These are phyloP conservation scores for Croton setiger DNA, from an alignment of 441 rosid species.

Conservation along the genomic window DNA sequence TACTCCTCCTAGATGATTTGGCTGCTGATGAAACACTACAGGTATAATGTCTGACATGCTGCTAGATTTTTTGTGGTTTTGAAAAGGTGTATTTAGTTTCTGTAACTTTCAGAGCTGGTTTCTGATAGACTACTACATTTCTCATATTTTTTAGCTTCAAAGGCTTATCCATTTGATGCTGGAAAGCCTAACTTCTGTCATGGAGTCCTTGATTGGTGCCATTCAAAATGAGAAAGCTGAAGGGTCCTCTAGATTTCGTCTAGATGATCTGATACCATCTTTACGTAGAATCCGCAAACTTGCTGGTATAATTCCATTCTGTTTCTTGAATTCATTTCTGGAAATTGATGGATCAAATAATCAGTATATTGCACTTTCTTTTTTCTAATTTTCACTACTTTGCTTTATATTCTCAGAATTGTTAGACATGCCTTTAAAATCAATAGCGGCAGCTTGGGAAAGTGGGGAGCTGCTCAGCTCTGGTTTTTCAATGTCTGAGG, in stretches of 20 bases:
- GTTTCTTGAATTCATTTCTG: conserved; percentile 14
- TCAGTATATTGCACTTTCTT: background rate
- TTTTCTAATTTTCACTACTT: conserved; percentile 1
- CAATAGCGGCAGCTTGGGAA: conserved; percentile 85
- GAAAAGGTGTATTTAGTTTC: too few species aligned
- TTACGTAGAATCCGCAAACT: conserved; percentile 74
- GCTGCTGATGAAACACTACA: conserved; percentile 98
- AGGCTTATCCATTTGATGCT: conserved; percentile 71
- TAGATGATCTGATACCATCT: conserved; percentile 73
- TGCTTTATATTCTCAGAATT: conserved; percentile 49
- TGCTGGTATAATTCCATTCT: conserved; percentile 53
- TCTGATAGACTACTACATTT: conserved; percentile 13
- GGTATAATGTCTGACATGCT: conserved; percentile 33
- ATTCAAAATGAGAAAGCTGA: conserved; percentile 35
- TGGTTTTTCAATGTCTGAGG: conserved; percentile 80
- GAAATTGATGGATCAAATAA: conserved; percentile 1
- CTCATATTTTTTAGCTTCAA: conserved; percentile 61
- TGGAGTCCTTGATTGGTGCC: conserved; percentile 51
- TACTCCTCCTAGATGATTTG: conserved; percentile 91
- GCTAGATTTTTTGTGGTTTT: conserved; percentile 8
- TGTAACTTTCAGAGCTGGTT: conserved; percentile 7
- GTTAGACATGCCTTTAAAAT: conserved; percentile 87
- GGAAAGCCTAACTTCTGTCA: conserved; percentile 66
- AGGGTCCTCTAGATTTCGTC: conserved; percentile 37
- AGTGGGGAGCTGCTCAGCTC: conserved; percentile 64